Percentiles rank a stretch among this genome's conserved stretches.
Evolutionary conservation across 768 basidiomycete genomes (phyloP).

Genomic region (Mycena polygramma): DNA sequence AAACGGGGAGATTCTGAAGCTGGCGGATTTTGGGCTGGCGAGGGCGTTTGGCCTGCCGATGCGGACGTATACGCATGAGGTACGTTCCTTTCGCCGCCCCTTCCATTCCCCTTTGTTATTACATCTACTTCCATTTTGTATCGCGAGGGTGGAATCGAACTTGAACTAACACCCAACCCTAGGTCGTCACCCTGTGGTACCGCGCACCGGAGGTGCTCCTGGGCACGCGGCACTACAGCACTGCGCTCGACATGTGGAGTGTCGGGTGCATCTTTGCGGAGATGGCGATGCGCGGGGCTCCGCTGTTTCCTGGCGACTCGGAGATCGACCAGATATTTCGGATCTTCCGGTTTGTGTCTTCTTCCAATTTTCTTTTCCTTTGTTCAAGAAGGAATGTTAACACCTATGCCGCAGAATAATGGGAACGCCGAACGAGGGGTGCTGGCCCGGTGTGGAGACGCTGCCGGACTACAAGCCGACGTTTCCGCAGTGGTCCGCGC

Average conservation of each 20-base stretch:
- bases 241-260: slow-evolving; percentile 99
- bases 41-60: slow-evolving; percentile 98
- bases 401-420: slow-evolving; percentile 70
- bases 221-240: slow-evolving; percentile 95
- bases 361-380: background rate
- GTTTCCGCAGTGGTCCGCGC: slow-evolving; percentile 94
- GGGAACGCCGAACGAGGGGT: slow-evolving; percentile 93
- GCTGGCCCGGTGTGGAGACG: slow-evolving; percentile 90
- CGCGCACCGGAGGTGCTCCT: slow-evolving; percentile 97
- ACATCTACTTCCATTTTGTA: background rate
- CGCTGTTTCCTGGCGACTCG: slow-evolving; percentile 98
- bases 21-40: slow-evolving; percentile 97
- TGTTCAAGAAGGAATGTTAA: background rate
- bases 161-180: too few species aligned
- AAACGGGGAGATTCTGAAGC: slow-evolving; percentile 89
- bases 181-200: slow-evolving; percentile 99
- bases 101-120: background rate
- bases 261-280: slow-evolving; percentile 99
- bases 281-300: slow-evolving; percentile 92
- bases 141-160: background rate
- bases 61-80: slow-evolving; percentile 98
- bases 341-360: slow-evolving; percentile 86
- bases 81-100: slow-evolving; percentile 46
- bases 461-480: slow-evolving; percentile 96
- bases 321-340: slow-evolving; percentile 99